These are phyloP conservation scores for Hyaloscypha finlandica DNA, from an alignment of 495 filamentous ascomycete species.

Conservation along the genomic window DNA sequence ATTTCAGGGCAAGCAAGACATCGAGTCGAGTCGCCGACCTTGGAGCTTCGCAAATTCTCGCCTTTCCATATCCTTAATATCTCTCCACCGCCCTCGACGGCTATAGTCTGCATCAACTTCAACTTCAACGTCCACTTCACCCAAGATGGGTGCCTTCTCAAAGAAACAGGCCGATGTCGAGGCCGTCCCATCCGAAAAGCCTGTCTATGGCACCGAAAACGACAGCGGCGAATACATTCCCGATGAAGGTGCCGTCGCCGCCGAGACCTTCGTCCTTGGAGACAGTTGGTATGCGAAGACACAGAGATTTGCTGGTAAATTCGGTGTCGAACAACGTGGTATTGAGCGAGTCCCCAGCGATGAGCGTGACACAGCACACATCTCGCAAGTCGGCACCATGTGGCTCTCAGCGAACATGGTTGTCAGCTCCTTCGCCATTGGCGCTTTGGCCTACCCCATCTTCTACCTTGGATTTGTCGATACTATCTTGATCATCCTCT, in stretches of 20 bases:
- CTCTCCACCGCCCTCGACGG: neutral
- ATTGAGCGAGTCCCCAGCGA: slow-evolving; percentile 78
- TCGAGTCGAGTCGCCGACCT: neutral
- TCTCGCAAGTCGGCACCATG: slow-evolving; percentile 74
- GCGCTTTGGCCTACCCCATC: slow-evolving; percentile 65
- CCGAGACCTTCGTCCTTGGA: slow-evolving; percentile 64
- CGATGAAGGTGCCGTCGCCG: slow-evolving; percentile 58
- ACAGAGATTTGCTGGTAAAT: slow-evolving; percentile 67
- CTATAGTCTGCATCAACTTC: neutral
- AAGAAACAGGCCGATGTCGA: slow-evolving; percentile 31
- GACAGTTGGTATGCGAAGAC: slow-evolving; percentile 63
- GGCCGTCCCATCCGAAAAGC: slow-evolving; percentile 26
- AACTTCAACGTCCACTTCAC: neutral
- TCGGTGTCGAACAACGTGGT: slow-evolving; percentile 76
- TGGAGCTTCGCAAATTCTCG: slow-evolving; percentile 3
- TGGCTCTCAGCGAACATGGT: slow-evolving; percentile 88
- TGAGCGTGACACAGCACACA: slow-evolving; percentile 67
- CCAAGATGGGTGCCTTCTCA: slow-evolving; percentile 30
- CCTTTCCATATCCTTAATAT: neutral
- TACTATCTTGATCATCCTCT: slow-evolving; percentile 72
- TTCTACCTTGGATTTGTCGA: slow-evolving; percentile 76
- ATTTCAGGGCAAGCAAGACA: slow-evolving; percentile 7
- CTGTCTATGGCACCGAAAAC: slow-evolving; percentile 21
- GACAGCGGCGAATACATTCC: slow-evolving; percentile 46
- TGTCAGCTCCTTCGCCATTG: slow-evolving; percentile 79